A percentile compares a stretch with the other conserved stretches of the same genome.
Evolutionary conservation across 768 basidiomycete genomes (phyloP).

Genomic region (Trametes sanguinea): DNA sequence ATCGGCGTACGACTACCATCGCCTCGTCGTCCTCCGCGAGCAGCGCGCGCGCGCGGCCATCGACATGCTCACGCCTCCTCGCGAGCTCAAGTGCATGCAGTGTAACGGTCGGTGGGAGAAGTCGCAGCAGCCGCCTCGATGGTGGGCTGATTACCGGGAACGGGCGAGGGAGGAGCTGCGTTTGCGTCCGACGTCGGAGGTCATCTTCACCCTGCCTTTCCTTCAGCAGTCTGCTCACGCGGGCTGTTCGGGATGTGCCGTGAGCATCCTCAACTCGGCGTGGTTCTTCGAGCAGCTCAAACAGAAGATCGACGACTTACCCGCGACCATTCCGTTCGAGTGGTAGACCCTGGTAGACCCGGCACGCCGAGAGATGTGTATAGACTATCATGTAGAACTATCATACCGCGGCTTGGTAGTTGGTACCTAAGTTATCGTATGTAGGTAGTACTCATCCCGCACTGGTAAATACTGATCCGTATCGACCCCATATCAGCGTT

Average conservation of each 20-base stretch:
- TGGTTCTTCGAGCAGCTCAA: conserved; percentile 56
- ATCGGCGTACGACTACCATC: conserved; percentile 68
- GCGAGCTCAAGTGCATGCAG: conserved; percentile 63
- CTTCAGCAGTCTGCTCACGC: conserved; percentile 50
- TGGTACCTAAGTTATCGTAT: neutral
- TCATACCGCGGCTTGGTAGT: neutral
- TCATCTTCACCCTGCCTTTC: conserved; percentile 63
- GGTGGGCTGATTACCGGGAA: conserved; percentile 68
- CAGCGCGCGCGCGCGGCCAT: conserved; percentile 52
- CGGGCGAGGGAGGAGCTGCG: conserved; percentile 59
- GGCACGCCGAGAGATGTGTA: too few species aligned
- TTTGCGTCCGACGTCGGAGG: conserved; percentile 54
- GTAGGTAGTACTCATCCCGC: neutral
- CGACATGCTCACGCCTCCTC: conserved; percentile 46
- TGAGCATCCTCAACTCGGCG: conserved; percentile 65
- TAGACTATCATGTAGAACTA: neutral
- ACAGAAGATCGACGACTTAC: conserved; percentile 54
- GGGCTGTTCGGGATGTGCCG: conserved; percentile 65
- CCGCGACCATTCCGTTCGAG: conserved; percentile 42
- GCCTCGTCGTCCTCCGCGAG: conserved; percentile 61
- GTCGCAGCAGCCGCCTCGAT: conserved; percentile 55
- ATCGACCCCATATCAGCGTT: neutral
- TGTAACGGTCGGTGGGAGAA: conserved; percentile 57
- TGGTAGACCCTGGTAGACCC: too few species aligned
- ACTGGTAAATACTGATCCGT: neutral